phyloP scores from a whole-genome alignment of 2,329 filamentous ascomycete species.

The Pestalotiopsis sp. region DNA sequence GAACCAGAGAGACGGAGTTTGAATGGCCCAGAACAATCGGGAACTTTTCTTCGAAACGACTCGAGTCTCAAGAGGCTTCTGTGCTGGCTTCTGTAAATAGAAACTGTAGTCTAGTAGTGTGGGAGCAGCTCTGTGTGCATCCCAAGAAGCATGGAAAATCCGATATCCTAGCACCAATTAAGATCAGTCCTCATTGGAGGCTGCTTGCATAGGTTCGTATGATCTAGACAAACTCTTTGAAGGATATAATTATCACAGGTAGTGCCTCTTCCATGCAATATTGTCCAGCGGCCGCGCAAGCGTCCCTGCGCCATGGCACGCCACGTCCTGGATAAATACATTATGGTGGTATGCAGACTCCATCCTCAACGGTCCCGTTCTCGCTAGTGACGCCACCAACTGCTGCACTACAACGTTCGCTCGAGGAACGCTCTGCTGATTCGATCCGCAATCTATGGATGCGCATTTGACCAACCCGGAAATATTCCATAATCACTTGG shows the following conservation, averaged over 20 bases:
- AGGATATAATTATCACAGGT: too few species aligned
- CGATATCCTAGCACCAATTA: too few species aligned
- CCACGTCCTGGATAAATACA: background rate
- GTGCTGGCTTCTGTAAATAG: too few species aligned
- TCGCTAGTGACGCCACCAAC: background rate
- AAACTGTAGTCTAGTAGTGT: too few species aligned
- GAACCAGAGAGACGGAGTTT: background rate
- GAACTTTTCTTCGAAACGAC: background rate
- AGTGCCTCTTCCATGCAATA: background rate
- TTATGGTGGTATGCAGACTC: background rate
- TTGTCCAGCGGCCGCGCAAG: background rate
- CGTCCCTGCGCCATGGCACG: background rate
- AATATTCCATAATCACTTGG: background rate
- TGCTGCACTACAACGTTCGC: background rate
- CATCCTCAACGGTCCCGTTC: background rate
- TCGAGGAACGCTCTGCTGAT: background rate
- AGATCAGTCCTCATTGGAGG: too few species aligned
- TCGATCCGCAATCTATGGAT: background rate
- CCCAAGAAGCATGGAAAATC: too few species aligned
- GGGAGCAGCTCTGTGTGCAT: too few species aligned
- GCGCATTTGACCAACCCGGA: background rate
- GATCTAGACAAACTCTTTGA: too few species aligned
- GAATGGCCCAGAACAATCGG: background rate
- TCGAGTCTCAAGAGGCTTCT: background rate
- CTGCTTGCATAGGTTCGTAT: too few species aligned